Evolutionary conservation across 306 rosid genomes (phyloP).

Genomic region (Potentilla sterilis): DNA sequence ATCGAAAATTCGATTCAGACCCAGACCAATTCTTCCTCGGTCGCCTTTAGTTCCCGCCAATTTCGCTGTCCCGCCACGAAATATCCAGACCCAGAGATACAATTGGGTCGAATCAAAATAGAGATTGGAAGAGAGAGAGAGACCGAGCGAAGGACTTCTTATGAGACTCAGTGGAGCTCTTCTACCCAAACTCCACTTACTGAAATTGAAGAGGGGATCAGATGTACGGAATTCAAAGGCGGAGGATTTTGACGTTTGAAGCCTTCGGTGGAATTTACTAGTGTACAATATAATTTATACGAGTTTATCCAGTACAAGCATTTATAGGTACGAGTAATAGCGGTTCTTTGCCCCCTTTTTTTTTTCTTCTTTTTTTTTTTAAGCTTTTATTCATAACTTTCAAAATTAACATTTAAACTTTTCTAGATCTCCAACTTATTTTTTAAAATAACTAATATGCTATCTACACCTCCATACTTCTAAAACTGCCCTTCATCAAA

Average conservation of each 20-base stretch:
- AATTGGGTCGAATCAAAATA: background rate
- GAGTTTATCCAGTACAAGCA: no score
- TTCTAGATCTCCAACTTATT: no score
- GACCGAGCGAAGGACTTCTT: background rate
- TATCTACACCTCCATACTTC: no score
- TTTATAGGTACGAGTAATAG: no score
- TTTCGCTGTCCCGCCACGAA: conserved; percentile 27
- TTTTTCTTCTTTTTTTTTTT: no score
- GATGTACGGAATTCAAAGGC: conserved; percentile 32
- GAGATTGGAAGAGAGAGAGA: conserved; percentile 8
- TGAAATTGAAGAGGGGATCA: conserved; percentile 8
- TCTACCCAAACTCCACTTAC: background rate
- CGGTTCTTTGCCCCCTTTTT: no score
- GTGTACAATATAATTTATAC: no score
- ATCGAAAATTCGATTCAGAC: conserved; percentile 6
- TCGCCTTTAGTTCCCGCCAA: conserved; percentile 71
- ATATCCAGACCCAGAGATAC: conserved; percentile 13
- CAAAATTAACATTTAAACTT: no score
- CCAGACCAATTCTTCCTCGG: conserved; percentile 28
- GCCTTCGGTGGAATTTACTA: background rate
- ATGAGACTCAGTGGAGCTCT: conserved; percentile 51
- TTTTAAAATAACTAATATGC: no score
- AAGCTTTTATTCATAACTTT: no score
- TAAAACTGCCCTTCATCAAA: no score
- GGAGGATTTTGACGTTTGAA: conserved; percentile 19